Evolutionary conservation across 2,329 filamentous ascomycete genomes (phyloP).

Genomic region (Didymella exigua): DNA sequence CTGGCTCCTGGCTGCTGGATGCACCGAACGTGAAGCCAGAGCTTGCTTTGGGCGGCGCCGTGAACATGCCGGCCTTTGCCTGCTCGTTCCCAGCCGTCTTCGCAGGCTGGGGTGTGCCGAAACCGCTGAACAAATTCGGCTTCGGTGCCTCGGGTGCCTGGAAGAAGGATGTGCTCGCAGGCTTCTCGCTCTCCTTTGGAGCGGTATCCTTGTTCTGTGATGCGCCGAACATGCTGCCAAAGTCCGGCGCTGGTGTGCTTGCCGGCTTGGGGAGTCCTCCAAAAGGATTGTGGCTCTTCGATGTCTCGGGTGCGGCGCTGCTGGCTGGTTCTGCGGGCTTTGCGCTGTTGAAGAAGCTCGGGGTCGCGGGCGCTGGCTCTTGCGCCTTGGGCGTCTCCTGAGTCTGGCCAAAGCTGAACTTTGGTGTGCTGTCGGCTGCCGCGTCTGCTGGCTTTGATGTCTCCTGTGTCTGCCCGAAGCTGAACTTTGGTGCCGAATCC

Average conservation of each 20-base stretch:
- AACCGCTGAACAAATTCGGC: conserved; percentile 27
- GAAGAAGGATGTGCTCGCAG: conserved; percentile 5
- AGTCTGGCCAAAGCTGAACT: conserved; percentile 17
- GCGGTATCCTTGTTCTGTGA: conserved; percentile 19
- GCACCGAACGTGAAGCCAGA: conserved; percentile 27
- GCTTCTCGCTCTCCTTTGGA: conserved; percentile 10
- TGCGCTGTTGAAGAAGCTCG: conserved; percentile 24
- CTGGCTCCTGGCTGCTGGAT: conserved; percentile 16
- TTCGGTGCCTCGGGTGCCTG: conserved; percentile 24
- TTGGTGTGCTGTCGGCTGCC: conserved; percentile 6
- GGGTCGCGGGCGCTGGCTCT: conserved; percentile 15
- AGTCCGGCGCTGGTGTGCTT: conserved; percentile 13
- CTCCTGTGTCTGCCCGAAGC: neutral
- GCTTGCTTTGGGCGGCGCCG: conserved; percentile 28
- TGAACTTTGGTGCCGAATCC: conserved; percentile 17
- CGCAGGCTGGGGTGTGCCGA: conserved; percentile 32
- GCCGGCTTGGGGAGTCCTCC: conserved; percentile 23
- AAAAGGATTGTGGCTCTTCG: conserved; percentile 28
- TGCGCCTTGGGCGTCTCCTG: conserved; percentile 17
- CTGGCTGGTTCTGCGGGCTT: conserved; percentile 17
- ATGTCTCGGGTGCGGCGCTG: conserved; percentile 20
- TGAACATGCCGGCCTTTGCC: conserved; percentile 24
- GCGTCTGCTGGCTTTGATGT: neutral
- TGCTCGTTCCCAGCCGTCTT: conserved; percentile 25
- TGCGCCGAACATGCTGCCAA: conserved; percentile 23